These are phyloP conservation scores for Zymoseptoria crescenta DNA, from an alignment of 2,329 filamentous ascomycete species.

Conservation along the genomic window DNA sequence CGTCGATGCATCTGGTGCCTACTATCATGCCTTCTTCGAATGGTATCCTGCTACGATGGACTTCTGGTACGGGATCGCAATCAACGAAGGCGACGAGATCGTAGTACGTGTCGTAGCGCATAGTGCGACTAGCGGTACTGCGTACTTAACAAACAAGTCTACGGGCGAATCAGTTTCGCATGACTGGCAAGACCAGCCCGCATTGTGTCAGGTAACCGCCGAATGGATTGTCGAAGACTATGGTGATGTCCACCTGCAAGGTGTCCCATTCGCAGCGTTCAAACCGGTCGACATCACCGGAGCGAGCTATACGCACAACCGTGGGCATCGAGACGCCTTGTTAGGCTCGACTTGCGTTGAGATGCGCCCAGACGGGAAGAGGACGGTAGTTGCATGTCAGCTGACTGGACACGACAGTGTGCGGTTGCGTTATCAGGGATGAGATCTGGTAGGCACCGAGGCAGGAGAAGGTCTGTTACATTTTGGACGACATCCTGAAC, in stretches of 20 bases:
- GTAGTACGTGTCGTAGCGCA: constrained; percentile 34
- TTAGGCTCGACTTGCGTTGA: no score
- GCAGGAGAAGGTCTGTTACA: no score
- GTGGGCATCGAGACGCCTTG: no score
- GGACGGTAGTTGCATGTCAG: no score
- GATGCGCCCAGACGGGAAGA: no score
- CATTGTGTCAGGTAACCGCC: constrained; percentile 49
- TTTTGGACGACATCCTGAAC: no score
- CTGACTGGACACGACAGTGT: no score
- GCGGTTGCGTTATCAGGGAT: no score
- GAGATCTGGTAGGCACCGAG: no score
- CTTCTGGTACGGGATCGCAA: constrained; percentile 41
- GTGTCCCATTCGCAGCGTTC: constrained; percentile 42
- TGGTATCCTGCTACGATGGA: constrained; percentile 52
- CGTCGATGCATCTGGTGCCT: constrained; percentile 33
- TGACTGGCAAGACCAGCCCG: constrained; percentile 38
- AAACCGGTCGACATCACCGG: neutral
- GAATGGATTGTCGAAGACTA: constrained; percentile 58
- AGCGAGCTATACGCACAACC: neutral
- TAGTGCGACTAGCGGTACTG: constrained; percentile 35
- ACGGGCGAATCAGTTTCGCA: constrained; percentile 47
- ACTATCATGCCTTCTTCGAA: constrained; percentile 53
- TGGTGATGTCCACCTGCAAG: no score
- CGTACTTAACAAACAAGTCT: constrained; percentile 44
- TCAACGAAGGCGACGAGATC: constrained; percentile 41